Percentiles rank a stretch among this genome's conserved stretches.
phyloP scores from a whole-genome alignment of 306 rosid genomes.

The Begonia masoniana region DNA sequence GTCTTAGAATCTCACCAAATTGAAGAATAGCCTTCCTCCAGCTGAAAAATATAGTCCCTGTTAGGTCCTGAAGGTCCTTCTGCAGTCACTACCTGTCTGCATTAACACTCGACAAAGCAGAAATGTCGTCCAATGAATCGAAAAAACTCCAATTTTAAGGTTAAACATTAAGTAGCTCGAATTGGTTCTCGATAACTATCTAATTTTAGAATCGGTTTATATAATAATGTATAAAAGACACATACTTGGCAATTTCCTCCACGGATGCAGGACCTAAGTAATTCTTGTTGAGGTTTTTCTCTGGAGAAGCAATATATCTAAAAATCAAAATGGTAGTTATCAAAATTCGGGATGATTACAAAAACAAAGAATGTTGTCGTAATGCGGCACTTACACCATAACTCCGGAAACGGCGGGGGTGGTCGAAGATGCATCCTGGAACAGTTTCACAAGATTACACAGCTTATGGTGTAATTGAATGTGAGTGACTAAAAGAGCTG shows the following conservation, averaged over 20 bases:
- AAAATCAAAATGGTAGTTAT: conserved; percentile 5
- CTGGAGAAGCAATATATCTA: conserved; percentile 80
- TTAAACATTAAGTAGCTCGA: too few relatives aligned
- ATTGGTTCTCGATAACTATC: too few relatives aligned
- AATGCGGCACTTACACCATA: conserved; percentile 58
- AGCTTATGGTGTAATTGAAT: too few relatives aligned
- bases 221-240: conserved; percentile 3
- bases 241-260: conserved; percentile 68
- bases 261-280: conserved; percentile 78
- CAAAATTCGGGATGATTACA: background rate
- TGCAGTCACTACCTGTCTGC: conserved; percentile 59
- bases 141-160: too few relatives aligned
- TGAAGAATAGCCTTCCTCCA: conserved; percentile 62
- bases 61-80: conserved; percentile 91
- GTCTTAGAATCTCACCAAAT: conserved; percentile 34
- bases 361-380: conserved; percentile 1
- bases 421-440: conserved; percentile 42
- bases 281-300: conserved; percentile 50
- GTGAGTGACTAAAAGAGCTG: too few relatives aligned
- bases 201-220: too few relatives aligned
- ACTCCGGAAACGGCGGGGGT: conserved; percentile 56
- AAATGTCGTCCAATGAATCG: background rate
- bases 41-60: conserved; percentile 74
- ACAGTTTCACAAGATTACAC: background rate
- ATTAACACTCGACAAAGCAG: background rate